Conservation (phyloP, 257 asterid genomes). For the Solanum rostratum region DNA sequence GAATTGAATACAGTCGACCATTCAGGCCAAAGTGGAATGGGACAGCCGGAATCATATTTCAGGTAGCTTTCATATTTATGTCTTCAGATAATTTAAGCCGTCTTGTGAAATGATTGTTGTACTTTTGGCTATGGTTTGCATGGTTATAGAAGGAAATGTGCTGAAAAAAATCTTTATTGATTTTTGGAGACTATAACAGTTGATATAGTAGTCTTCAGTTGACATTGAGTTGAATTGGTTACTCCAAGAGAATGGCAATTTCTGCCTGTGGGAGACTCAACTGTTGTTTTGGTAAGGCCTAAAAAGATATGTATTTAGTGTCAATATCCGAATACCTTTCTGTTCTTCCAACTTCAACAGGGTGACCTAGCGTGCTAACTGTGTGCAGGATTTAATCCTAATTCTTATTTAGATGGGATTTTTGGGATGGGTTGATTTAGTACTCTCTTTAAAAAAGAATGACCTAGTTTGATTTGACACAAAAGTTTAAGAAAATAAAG, state of each 20-base stretch:
- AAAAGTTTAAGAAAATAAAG: too few species aligned
- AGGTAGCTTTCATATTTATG: constrained; percentile 33
- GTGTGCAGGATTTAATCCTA: neutral
- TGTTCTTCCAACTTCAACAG: neutral
- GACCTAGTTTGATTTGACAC: too few species aligned
- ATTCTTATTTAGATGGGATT: neutral
- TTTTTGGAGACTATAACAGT: neutral
- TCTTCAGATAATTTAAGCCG: neutral
- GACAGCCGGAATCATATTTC: constrained; percentile 72
- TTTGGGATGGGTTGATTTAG: neutral
- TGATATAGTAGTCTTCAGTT: neutral
- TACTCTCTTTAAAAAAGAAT: too few species aligned
- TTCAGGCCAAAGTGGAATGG: constrained; percentile 95
- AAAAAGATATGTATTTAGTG: neutral
- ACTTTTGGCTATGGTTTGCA: neutral
- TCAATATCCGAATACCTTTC: neutral
- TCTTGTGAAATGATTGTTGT: neutral
- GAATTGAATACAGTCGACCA: constrained; percentile 88
- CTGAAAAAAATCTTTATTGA: neutral
- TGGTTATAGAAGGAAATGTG: neutral
- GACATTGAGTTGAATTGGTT: neutral
- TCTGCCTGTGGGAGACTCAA: neutral
- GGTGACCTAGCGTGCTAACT: neutral
- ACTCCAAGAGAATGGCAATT: neutral
- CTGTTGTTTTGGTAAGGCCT: neutral